Evolutionary conservation across 2,329 filamentous ascomycete genomes (phyloP).

Genomic region (Aspergillus ochraceoroseus): DNA sequence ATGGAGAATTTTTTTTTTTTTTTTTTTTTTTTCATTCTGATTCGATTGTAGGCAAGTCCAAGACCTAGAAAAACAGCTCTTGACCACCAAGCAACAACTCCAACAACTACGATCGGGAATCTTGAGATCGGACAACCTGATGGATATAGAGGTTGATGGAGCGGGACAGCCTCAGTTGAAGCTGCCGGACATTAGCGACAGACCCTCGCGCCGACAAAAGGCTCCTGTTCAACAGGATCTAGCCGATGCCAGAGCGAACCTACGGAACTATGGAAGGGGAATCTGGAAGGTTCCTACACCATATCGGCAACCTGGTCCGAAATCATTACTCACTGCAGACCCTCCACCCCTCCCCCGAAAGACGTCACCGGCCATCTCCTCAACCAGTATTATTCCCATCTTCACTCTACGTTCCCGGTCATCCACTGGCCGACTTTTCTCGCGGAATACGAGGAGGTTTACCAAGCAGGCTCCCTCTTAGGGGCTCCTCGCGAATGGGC

Average conservation of each 20-base stretch:
- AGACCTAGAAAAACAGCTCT: constrained; percentile 88
- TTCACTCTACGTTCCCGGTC: constrained; percentile 78
- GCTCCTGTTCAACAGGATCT: constrained; percentile 63
- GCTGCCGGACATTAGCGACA: constrained; percentile 61
- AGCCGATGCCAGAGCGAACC: constrained; percentile 64
- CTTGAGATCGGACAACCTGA: constrained; percentile 44
- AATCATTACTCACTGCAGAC: constrained; percentile 49
- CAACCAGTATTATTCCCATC: constrained; percentile 66
- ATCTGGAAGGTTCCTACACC: constrained; percentile 73
- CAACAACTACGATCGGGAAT: constrained; percentile 64
- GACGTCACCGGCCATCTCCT: constrained; percentile 67
- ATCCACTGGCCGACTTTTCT: constrained; percentile 84
- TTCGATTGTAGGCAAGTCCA: constrained; percentile 66
- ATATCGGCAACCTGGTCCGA: constrained; percentile 54
- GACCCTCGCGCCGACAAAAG: constrained; percentile 60
- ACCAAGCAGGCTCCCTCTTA: constrained; percentile 58
- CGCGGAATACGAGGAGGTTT: constrained; percentile 69
- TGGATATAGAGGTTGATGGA: constrained; percentile 42
- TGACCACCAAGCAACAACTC: constrained; percentile 74
- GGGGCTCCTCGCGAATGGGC: constrained; percentile 65
- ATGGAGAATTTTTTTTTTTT: too few relatives aligned
- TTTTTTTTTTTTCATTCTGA: constrained; percentile 15
- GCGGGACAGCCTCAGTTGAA: constrained; percentile 48
- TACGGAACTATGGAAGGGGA: constrained; percentile 68
- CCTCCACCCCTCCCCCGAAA: constrained; percentile 63